Evolutionary conservation across 176 grass and related monocot genomes (phyloP).

Genomic region (Carex kokanica): DNA sequence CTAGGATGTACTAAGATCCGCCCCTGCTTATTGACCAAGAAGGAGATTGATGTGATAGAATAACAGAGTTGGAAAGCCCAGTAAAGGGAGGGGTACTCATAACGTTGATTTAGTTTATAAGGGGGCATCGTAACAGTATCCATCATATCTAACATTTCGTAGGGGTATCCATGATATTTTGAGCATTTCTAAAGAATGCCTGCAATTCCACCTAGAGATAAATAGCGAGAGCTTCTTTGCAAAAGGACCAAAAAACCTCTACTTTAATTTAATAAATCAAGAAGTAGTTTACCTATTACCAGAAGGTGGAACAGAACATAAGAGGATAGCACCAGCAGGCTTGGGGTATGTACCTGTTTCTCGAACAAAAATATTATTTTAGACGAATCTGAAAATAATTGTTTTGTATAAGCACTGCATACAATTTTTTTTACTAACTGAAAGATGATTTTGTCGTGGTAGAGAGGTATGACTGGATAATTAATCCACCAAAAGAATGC

Average conservation of each 20-base stretch:
- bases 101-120: not conserved
- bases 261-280: not conserved
- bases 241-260: not conserved
- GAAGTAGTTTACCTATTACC: conserved; percentile 59
- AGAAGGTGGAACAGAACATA: conserved; percentile 91
- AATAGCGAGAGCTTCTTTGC: not conserved
- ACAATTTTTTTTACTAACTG: conserved; percentile 10
- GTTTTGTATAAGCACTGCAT: not conserved
- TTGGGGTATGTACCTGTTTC: conserved; percentile 32
- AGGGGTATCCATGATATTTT: not conserved
- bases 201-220: not conserved
- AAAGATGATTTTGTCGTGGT: conserved; percentile 32
- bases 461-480: conserved; percentile 86
- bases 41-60: not conserved
- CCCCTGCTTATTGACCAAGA: not conserved
- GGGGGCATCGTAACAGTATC: not conserved
- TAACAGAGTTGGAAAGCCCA: not conserved
- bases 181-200: not conserved
- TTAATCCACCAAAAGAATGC: conserved; percentile 92
- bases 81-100: not conserved
- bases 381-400: conserved; percentile 7
- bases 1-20: too few species aligned
- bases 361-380: conserved; percentile 6
- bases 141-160: not conserved
- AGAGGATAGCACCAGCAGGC: conserved; percentile 62